Percentiles rank a stretch among this genome's conserved stretches.
Evolutionary conservation across 805 yeast genomes (phyloP).

Genomic region (Cyberlindnera xylosilytica): DNA sequence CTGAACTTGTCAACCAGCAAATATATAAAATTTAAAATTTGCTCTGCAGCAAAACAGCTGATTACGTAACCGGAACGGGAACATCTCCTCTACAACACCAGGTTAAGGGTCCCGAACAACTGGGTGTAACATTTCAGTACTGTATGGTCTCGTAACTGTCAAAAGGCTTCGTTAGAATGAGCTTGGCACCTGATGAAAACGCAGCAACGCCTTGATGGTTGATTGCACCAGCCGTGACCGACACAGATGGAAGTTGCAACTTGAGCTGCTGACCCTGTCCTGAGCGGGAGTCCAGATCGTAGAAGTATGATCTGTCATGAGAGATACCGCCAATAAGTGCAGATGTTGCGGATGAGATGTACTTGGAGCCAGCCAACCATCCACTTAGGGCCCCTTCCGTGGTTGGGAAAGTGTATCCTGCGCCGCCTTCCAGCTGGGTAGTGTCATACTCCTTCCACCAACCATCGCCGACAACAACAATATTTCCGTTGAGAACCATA

Average conservation of each 20-base stretch:
- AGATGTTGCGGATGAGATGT: conserved; percentile 15
- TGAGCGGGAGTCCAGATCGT: conserved; percentile 19
- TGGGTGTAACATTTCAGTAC: conserved; percentile 1
- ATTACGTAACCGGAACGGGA: too few species aligned
- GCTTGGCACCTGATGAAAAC: conserved; percentile 22
- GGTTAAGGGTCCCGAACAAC: too few species aligned
- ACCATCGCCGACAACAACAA: conserved; percentile 32
- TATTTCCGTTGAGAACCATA: conserved; percentile 20
- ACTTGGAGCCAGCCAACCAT: conserved; percentile 20
- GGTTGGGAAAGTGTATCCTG: conserved; percentile 31
- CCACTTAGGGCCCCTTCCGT: conserved; percentile 20
- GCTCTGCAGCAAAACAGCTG: too few species aligned
- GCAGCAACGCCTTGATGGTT: conserved; percentile 24
- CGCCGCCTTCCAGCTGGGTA: conserved; percentile 29
- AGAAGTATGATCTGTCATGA: conserved; percentile 23
- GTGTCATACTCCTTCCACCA: conserved; percentile 32
- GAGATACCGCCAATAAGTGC: conserved; percentile 23
- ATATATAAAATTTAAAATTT: too few species aligned
- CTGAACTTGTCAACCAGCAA: too few species aligned
- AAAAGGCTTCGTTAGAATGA: conserved; percentile 25
- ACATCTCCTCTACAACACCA: too few species aligned
- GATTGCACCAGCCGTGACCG: conserved; percentile 23
- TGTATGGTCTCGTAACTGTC: conserved; percentile 27
- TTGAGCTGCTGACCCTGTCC: conserved; percentile 23
- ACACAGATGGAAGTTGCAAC: conserved; percentile 20